Conservation (phyloP, 2,329 filamentous ascomycete species). For the Aspergillus amoenus region DNA sequence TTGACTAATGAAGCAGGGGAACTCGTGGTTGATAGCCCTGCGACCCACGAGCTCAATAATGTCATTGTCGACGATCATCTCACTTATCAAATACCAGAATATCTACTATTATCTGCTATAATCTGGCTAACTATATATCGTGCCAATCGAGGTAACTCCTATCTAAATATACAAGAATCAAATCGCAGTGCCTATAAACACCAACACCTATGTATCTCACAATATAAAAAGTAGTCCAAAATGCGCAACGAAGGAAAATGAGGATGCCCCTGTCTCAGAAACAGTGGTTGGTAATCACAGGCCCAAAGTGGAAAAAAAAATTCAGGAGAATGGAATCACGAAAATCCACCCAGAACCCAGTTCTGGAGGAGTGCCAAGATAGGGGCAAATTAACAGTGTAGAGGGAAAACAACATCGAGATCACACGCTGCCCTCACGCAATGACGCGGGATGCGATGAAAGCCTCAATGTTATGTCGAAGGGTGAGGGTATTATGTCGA, state of each 20-base stretch:
- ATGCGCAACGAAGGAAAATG: constrained; percentile 12
- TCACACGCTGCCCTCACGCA: neutral
- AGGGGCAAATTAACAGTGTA: constrained; percentile 1
- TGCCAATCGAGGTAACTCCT: neutral
- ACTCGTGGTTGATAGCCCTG: neutral
- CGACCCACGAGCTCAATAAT: neutral
- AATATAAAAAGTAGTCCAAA: constrained; percentile 11
- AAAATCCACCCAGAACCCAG: constrained; percentile 14
- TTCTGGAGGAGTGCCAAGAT: constrained; percentile 1
- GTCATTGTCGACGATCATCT: too few relatives aligned
- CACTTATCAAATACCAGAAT: neutral
- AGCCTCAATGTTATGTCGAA: neutral
- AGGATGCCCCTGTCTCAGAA: constrained; percentile 15
- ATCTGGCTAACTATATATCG: constrained; percentile 1
- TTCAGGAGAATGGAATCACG: constrained; percentile 16
- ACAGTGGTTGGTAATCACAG: constrained; percentile 11
- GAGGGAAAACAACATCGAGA: neutral
- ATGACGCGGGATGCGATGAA: neutral
- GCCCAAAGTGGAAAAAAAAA: constrained; percentile 9
- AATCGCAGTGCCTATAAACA: constrained; percentile 14
- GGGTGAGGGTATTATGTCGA: constrained; percentile 13
- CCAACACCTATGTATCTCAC: constrained; percentile 18
- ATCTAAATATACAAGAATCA: constrained; percentile 14
- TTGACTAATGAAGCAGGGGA: neutral
- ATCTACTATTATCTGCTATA: neutral